phyloP scores from a whole-genome alignment of 768 basidiomycete genomes.

The Pleurotus giganteus region DNA sequence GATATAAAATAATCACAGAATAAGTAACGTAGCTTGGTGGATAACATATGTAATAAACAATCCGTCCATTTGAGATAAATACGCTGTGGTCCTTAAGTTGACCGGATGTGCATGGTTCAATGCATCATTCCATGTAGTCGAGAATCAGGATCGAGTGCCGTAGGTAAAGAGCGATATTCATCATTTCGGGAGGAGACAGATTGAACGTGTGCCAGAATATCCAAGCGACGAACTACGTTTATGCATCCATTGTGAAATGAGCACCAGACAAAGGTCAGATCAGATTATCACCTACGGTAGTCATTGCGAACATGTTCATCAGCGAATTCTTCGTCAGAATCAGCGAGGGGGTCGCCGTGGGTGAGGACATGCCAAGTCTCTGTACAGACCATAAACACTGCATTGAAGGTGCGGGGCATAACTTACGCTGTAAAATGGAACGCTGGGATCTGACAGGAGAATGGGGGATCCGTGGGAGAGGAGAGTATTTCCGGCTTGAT shows the following conservation, averaged over 20 bases:
- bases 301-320: slow-evolving; percentile 67
- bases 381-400: slow-evolving; percentile 22
- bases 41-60: slow-evolving; percentile 10
- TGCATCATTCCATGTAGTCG: neutral
- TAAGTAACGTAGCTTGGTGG: neutral
- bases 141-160: neutral
- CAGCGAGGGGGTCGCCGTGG: slow-evolving; percentile 67
- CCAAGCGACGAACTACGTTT: slow-evolving; percentile 2
- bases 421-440: slow-evolving; percentile 69
- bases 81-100: neutral
- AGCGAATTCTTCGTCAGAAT: slow-evolving; percentile 70
- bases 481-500: slow-evolving; percentile 15
- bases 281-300: slow-evolving; percentile 46
- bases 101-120: neutral
- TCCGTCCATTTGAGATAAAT: slow-evolving; percentile 10
- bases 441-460: slow-evolving; percentile 33
- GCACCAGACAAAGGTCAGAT: neutral
- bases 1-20: slow-evolving; percentile 1
- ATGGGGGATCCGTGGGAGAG: slow-evolving; percentile 15
- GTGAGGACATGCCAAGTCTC: slow-evolving; percentile 73
- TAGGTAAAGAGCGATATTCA: neutral
- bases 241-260: neutral
- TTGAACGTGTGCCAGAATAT: slow-evolving; percentile 1
- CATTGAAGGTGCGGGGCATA: slow-evolving; percentile 8
- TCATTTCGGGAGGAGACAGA: neutral